Evolutionary conservation across 176 grass and related monocot genomes (phyloP).

Genomic region (sorghum (Sorghum bicolor)): DNA sequence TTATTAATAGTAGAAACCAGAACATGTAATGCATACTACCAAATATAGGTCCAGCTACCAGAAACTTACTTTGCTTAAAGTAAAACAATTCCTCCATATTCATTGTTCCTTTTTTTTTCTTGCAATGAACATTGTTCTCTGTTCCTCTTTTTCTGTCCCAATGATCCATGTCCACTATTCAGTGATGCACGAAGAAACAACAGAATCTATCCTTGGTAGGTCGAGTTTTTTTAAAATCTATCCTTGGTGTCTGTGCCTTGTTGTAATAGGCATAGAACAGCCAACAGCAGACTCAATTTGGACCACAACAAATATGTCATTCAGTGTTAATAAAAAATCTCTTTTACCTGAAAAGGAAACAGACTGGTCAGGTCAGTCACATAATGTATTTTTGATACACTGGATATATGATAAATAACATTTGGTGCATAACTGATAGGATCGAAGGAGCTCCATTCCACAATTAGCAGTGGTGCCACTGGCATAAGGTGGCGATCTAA

Average conservation of each 20-base stretch:
- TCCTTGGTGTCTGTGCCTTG: not conserved
- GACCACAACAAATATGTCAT: not conserved
- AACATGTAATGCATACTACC: not conserved
- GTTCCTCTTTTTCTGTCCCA: not conserved
- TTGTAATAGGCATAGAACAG: not conserved
- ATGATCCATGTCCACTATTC: not conserved
- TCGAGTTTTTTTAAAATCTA: not conserved
- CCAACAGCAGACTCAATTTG: not conserved
- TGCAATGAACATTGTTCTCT: not conserved
- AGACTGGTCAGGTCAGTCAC: not conserved
- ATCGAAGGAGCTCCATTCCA: not conserved
- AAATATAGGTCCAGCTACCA: conserved; percentile 3
- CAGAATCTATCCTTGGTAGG: not conserved
- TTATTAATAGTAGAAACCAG: not conserved
- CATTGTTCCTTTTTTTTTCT: not conserved
- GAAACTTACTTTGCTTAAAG: conserved; percentile 20
- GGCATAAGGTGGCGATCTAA: not conserved
- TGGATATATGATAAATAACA: not conserved
- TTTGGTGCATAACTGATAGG: not conserved
- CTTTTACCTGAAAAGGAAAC: conserved; percentile 12
- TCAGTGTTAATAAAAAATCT: not conserved
- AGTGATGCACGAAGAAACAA: not conserved
- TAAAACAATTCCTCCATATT: not conserved
- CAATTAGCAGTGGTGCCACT: not conserved
- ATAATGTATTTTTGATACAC: not conserved